Evolutionary conservation across 352 stramenopile genomes (phyloP).

Genomic region (Phytophthora agathidicida): DNA sequence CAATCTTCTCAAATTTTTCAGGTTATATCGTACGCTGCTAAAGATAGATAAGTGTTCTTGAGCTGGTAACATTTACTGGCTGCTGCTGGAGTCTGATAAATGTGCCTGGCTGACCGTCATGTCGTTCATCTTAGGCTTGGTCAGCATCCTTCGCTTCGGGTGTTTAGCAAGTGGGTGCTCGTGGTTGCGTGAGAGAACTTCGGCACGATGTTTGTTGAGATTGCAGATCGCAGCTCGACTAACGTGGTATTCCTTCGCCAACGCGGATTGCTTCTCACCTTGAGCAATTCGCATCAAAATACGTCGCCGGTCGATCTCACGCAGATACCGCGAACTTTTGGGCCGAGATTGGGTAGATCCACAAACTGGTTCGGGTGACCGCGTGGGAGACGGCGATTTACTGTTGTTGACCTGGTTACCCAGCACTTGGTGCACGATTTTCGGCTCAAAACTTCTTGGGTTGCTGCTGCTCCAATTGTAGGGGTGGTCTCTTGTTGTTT

Average conservation of each 20-base stretch:
- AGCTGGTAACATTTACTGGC: too few species aligned
- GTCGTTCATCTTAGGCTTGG: constrained; percentile 2
- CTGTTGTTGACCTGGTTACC: background rate
- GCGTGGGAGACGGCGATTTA: constrained; percentile 1
- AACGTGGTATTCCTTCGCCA: constrained; percentile 75
- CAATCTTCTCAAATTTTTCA: too few species aligned
- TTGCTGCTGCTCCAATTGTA: constrained; percentile 6
- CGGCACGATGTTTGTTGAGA: constrained; percentile 64
- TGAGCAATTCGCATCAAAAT: constrained; percentile 66
- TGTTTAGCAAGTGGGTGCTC: constrained; percentile 69
- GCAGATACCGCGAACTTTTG: constrained; percentile 69
- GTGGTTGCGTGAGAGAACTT: constrained; percentile 53
- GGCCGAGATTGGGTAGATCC: constrained; percentile 1
- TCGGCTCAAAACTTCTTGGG: background rate
- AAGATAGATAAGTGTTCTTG: too few species aligned
- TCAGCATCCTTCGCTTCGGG: constrained; percentile 46
- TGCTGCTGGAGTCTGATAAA: background rate
- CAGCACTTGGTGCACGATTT: background rate
- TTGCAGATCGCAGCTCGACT: constrained; percentile 75
- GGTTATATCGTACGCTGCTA: too few species aligned
- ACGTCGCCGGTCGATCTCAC: constrained; percentile 64
- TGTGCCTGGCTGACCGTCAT: constrained; percentile 2
- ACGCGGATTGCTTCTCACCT: constrained; percentile 65
- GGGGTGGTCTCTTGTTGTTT: background rate
- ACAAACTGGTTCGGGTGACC: constrained; percentile 19